A percentile compares a stretch with the other conserved stretches of the same genome.
phyloP scores from a whole-genome alignment of 2,329 filamentous ascomycete genomes.

The Fusarium redolens region DNA sequence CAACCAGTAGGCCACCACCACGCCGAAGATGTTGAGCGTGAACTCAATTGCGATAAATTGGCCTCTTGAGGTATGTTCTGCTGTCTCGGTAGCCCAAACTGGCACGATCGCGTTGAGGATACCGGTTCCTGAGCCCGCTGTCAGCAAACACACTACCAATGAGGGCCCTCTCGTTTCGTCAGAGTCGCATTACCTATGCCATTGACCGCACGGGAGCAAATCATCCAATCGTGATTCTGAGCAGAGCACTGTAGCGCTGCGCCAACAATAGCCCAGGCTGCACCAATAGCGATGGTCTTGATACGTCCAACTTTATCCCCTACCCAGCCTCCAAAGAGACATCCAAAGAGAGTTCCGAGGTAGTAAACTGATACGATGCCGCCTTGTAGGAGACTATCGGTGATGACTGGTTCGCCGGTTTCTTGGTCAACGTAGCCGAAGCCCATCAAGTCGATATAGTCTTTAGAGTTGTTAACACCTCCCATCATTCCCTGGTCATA shows the following conservation, averaged over 20 bases:
- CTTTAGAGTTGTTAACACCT: slow-evolving; percentile 31
- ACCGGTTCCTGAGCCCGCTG: slow-evolving; percentile 63
- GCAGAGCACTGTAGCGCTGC: slow-evolving; percentile 28
- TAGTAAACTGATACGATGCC: slow-evolving; percentile 43
- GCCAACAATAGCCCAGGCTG: slow-evolving; percentile 28
- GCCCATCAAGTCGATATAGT: slow-evolving; percentile 40
- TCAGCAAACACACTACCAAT: neutral
- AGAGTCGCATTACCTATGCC: slow-evolving; percentile 43
- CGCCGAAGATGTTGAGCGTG: slow-evolving; percentile 44
- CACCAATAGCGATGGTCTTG: slow-evolving; percentile 34
- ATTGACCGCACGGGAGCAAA: slow-evolving; percentile 48
- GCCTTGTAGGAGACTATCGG: slow-evolving; percentile 35
- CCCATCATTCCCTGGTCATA: slow-evolving; percentile 41
- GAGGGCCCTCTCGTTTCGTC: too few relatives aligned
- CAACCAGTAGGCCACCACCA: slow-evolving; percentile 66
- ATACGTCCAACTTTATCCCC: slow-evolving; percentile 37
- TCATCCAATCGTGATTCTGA: slow-evolving; percentile 40
- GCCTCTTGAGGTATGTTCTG: slow-evolving; percentile 74
- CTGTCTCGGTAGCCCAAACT: slow-evolving; percentile 77
- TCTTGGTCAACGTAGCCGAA: slow-evolving; percentile 38
- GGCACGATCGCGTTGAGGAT: slow-evolving; percentile 77
- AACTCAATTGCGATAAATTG: slow-evolving; percentile 76
- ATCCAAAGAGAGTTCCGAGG: slow-evolving; percentile 40
- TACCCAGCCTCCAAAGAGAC: slow-evolving; percentile 32
- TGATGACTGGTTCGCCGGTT: slow-evolving; percentile 33